Conservation (phyloP, 257 asterid genomes). For the Primulina huaijiensis region DNA sequence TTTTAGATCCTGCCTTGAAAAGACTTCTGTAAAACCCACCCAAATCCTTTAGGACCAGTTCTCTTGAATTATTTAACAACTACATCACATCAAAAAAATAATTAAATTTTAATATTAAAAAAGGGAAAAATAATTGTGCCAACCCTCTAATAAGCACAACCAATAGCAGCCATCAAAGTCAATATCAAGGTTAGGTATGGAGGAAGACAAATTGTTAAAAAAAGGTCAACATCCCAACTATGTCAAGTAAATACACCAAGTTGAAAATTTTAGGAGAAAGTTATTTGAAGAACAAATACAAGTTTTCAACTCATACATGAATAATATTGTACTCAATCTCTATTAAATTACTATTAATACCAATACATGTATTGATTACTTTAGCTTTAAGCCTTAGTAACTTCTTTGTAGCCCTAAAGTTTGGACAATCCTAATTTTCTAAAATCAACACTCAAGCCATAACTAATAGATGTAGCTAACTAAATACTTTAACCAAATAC, state of each 20-base stretch:
- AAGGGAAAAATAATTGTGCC: background rate
- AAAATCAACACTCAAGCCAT: too few species aligned
- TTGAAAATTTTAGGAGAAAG: background rate
- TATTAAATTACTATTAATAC: too few species aligned
- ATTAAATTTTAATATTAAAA: too few species aligned
- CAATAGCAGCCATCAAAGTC: background rate
- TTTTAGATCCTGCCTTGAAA: background rate
- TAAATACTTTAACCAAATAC: background rate
- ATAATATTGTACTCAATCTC: background rate
- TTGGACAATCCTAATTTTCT: background rate
- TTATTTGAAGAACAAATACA: background rate
- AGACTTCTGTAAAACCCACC: background rate
- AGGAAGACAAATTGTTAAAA: background rate
- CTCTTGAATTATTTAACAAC: too few species aligned
- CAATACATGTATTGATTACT: background rate
- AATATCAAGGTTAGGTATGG: background rate
- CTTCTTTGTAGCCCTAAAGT: background rate
- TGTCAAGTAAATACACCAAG: background rate
- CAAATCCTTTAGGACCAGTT: background rate
- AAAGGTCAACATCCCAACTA: background rate
- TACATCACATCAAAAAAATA: background rate
- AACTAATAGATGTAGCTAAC: background rate
- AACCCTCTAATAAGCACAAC: background rate
- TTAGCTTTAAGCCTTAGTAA: background rate
- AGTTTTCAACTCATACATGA: too few species aligned